A percentile compares a stretch with the other conserved stretches of the same genome.
Evolutionary conservation across 257 asterid genomes (phyloP).

Genomic region (Lavandula angustifolia): DNA sequence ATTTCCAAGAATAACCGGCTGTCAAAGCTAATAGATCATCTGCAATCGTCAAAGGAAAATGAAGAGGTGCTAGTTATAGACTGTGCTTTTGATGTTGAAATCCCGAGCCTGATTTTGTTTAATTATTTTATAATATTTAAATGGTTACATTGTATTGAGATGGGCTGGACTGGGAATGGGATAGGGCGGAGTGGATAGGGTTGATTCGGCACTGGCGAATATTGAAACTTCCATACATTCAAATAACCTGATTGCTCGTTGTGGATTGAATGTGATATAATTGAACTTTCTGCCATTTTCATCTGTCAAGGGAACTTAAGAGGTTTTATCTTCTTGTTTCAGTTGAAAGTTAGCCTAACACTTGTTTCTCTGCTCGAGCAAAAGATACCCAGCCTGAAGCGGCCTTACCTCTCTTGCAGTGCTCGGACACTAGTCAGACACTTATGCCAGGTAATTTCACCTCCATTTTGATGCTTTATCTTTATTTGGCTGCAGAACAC

Average conservation of each 20-base stretch:
- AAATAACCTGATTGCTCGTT: slow-evolving; percentile 17
- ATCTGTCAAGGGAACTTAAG: slow-evolving; percentile 23
- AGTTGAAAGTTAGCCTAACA: slow-evolving; percentile 72
- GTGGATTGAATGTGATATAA: slow-evolving; percentile 18
- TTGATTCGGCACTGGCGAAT: slow-evolving; percentile 13
- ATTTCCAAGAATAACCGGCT: slow-evolving; percentile 58
- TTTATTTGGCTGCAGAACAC: slow-evolving; percentile 17
- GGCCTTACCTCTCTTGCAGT: slow-evolving; percentile 82
- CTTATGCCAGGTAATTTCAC: slow-evolving; percentile 64
- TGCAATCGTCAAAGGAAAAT: slow-evolving; percentile 55
- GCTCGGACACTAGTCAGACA: slow-evolving; percentile 62
- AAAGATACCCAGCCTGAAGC: slow-evolving; percentile 78
- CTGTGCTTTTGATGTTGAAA: slow-evolving; percentile 19
- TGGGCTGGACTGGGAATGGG: slow-evolving; percentile 25
- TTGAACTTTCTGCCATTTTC: slow-evolving; percentile 17
- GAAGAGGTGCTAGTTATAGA: slow-evolving; percentile 49
- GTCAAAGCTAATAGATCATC: slow-evolving; percentile 70
- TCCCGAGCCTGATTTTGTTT: slow-evolving; percentile 6
- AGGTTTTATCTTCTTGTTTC: slow-evolving; percentile 36
- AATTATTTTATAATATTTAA: background rate
- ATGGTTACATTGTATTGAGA: slow-evolving; percentile 13
- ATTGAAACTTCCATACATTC: slow-evolving; percentile 3
- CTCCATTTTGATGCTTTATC: slow-evolving; percentile 26
- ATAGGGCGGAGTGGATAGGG: slow-evolving; percentile 3
- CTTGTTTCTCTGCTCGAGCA: slow-evolving; percentile 72